These are phyloP conservation scores for Karstenula rhodostoma DNA, from an alignment of 2,329 filamentous ascomycete genomes.

Conservation along the genomic window DNA sequence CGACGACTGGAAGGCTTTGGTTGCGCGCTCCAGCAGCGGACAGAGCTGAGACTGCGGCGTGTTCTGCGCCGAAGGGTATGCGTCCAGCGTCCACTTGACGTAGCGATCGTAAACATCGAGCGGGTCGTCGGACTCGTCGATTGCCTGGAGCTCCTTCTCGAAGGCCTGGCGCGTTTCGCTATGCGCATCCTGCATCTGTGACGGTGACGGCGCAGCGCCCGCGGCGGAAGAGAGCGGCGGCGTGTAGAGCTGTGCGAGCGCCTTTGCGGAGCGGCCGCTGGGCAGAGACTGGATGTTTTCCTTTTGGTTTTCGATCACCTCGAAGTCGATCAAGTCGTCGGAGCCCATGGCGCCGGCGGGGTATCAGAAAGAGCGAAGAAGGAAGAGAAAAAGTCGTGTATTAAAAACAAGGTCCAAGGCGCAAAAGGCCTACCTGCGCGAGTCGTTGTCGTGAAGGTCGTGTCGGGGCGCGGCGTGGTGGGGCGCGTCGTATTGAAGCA, in stretches of 20 bases:
- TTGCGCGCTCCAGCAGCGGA: slow-evolving; percentile 88
- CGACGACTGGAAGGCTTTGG: slow-evolving; percentile 85
- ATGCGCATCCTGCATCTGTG: slow-evolving; percentile 78
- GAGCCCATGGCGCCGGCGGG: slow-evolving; percentile 51
- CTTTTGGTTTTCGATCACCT: slow-evolving; percentile 94
- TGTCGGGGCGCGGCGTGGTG: slow-evolving; percentile 5
- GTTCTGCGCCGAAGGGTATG: slow-evolving; percentile 92
- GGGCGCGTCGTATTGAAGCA: slow-evolving; percentile 11
- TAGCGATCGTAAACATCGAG: slow-evolving; percentile 96
- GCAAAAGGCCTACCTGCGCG: slow-evolving; percentile 24
- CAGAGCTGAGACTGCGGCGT: slow-evolving; percentile 91
- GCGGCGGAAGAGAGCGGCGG: slow-evolving; percentile 61
- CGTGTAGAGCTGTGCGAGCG: slow-evolving; percentile 83
- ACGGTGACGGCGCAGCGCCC: slow-evolving; percentile 60
- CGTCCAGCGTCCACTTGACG: slow-evolving; percentile 94
- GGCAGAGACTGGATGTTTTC: slow-evolving; percentile 97
- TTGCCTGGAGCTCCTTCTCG: slow-evolving; percentile 79
- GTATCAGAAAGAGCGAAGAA: slow-evolving; percentile 35
- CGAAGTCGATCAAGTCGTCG: slow-evolving; percentile 70
- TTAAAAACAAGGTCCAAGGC: slow-evolving; percentile 13
- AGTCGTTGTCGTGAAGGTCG: slow-evolving; percentile 23
- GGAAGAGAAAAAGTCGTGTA: slow-evolving; percentile 19
- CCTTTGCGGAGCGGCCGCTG: slow-evolving; percentile 85
- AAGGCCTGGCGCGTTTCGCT: slow-evolving; percentile 82
- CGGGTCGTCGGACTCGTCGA: slow-evolving; percentile 90